Evolutionary conservation across 257 asterid species (phyloP).

Genomic region (Ilex aquifolium): DNA sequence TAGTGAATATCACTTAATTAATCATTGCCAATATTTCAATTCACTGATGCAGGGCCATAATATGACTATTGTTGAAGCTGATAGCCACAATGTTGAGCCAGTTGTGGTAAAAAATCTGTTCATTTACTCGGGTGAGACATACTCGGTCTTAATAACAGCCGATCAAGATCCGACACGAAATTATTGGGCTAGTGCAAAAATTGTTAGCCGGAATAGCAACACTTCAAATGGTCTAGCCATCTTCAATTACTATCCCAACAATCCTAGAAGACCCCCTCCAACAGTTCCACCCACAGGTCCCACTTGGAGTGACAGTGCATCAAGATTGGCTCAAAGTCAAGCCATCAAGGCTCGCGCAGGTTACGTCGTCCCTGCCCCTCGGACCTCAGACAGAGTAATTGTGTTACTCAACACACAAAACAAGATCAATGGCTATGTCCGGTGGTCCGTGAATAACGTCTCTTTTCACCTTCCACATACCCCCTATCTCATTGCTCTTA

Average conservation of each 20-base stretch:
- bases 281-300: conserved; percentile 57
- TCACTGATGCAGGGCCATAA: conserved; percentile 47
- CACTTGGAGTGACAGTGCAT: conserved; percentile 40
- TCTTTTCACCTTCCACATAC: conserved; percentile 67
- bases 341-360: conserved; percentile 45
- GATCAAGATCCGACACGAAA: conserved; percentile 68
- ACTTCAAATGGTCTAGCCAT: conserved; percentile 66
- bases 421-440: conserved; percentile 28
- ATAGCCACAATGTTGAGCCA: conserved; percentile 85
- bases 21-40: no score
- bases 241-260: conserved; percentile 70
- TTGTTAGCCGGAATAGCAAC: conserved; percentile 46
- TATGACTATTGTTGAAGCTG: conserved; percentile 89
- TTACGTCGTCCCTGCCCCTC: conserved; percentile 57
- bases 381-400: conserved; percentile 55
- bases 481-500: conserved; percentile 63
- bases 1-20: no score
- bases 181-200: conserved; percentile 59
- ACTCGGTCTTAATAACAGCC: conserved; percentile 66
- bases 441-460: conserved; percentile 81
- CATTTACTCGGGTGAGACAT: conserved; percentile 84
- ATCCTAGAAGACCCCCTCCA: conserved; percentile 48
- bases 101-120: conserved; percentile 64
- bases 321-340: conserved; percentile 45
- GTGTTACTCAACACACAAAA: conserved; percentile 90